phyloP scores from a whole-genome alignment of 2,329 filamentous ascomycete species.

The Clonostachys rhizophaga region DNA sequence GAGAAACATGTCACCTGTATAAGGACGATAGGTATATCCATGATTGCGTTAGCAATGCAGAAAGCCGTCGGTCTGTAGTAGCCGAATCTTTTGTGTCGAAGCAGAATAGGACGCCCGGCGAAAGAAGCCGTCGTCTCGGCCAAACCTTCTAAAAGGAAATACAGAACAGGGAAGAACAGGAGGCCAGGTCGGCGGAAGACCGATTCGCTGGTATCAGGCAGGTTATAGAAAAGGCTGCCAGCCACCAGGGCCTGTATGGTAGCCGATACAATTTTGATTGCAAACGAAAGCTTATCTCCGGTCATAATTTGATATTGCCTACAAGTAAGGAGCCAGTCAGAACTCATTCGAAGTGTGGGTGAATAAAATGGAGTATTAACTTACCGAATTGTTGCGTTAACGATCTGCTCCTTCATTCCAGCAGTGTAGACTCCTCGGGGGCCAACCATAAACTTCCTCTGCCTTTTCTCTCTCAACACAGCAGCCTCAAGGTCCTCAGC shows the following conservation, averaged over 20 bases:
- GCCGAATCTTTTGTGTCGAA: conserved; percentile 21
- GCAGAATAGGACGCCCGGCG: conserved; percentile 19
- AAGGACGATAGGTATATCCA: conserved; percentile 38
- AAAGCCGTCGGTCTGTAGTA: conserved; percentile 23
- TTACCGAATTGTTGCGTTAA: conserved; percentile 33
- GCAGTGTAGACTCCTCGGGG: conserved; percentile 14
- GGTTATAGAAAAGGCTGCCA: conserved; percentile 61
- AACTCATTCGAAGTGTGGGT: conserved; percentile 11
- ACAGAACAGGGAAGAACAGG: conserved; percentile 28
- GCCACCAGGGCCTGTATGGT: conserved; percentile 62
- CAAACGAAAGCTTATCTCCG: conserved; percentile 20
- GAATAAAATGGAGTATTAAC: conserved; percentile 19
- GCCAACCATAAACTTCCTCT: conserved; percentile 7
- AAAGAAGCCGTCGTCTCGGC: conserved; percentile 22
- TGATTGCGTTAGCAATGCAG: conserved; percentile 31
- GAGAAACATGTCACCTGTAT: conserved; percentile 49
- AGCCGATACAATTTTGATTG: conserved; percentile 48
- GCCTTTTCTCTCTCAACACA: conserved; percentile 13
- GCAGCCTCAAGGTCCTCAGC: conserved; percentile 33
- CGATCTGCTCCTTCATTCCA: conserved; percentile 14
- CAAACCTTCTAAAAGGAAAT: conserved; percentile 36
- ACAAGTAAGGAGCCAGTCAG: conserved; percentile 4
- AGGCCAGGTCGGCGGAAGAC: conserved; percentile 43
- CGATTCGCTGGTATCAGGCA: conserved; percentile 45
- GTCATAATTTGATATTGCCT: conserved; percentile 22